Base-by-base conservation (phyloP, 768 basidiomycete genomes). In the Boletus subcaerulescens region DNA sequence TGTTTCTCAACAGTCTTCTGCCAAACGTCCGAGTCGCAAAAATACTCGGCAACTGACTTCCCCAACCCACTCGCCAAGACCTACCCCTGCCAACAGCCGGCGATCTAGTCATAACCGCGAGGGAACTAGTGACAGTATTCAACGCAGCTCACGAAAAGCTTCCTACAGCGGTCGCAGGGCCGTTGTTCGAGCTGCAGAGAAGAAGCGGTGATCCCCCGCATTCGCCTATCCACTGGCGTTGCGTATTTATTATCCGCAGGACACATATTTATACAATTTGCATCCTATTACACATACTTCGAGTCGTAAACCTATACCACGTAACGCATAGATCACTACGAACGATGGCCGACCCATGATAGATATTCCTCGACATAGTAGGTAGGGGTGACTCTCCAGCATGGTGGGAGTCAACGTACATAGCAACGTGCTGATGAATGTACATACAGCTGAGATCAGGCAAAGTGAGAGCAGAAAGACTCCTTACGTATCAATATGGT, bases 181-280 rank as follows among this genome's bases (percentile, higher is more conserved):
- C 36, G 42, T 39, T 45, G 39, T 54, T 46, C 60, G 54, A 26
- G 29, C 44, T 44, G 18, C 12, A 17, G 42, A 48, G 41, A 60
- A 29, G 52, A 58, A 56, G 39, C 44, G 48, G 44, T 52, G 41
- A 57, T 32, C 46, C 31, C 41, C 24, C 40, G 22, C 32, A 22
- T 40, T 35, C 11, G 26, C 15, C 18, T 46, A 49, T 52, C 39
- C 47, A 51, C 48, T 31, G 20, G 50, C 49, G 36, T 47, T 48
- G 46, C 51, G 32, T 70, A 60, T 55, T 62, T 58, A 62, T 60
- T 55, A 38, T 45, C 18, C 41, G 8, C n/a, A 3, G 46, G 43
- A 53, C 45, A 58, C 45, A 42, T 58, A 65, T 65, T 65, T 68
- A 68, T 59, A 38, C 44, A 36, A 45, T 57, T 55, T 50, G 43